Evolutionary conservation across 1,284 basidiomycete genomes (phyloP).

Genomic region (Ceratobasidium sp.): DNA sequence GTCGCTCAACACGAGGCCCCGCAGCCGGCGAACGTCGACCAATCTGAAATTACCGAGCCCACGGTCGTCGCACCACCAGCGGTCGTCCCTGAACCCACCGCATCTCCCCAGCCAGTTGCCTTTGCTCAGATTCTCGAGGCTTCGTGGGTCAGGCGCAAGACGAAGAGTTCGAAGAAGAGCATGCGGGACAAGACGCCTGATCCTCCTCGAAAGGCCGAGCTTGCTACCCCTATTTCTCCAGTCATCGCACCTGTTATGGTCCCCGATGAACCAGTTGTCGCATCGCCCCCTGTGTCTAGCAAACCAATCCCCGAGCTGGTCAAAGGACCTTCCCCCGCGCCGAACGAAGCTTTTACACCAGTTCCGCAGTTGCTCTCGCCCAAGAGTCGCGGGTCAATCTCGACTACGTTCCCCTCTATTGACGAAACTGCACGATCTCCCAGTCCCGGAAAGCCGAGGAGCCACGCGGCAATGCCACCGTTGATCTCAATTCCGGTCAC

Average conservation of each 20-base stretch:
- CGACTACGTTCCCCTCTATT: background rate
- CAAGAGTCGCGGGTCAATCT: background rate
- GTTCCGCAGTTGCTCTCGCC: background rate
- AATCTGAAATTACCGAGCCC: background rate
- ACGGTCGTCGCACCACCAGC: background rate
- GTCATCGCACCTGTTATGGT: background rate
- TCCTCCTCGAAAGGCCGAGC: conserved; percentile 5
- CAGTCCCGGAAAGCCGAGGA: conserved; percentile 3
- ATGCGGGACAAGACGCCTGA: conserved; percentile 24
- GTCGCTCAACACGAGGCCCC: background rate
- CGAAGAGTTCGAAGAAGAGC: conserved; percentile 30
- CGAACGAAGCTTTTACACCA: background rate
- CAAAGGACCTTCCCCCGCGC: background rate
- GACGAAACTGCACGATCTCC: background rate
- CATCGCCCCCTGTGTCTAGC: background rate
- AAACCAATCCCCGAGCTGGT: background rate
- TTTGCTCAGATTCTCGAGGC: background rate
- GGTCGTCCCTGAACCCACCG: background rate
- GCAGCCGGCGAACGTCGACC: background rate
- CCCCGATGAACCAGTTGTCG: background rate
- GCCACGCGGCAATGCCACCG: conserved; percentile 31
- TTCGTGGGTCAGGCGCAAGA: conserved; percentile 1
- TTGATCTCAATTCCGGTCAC: conserved; percentile 32
- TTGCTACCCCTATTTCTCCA: background rate
- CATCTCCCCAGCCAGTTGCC: background rate